Percentiles rank a stretch among this genome's conserved stretches.
Conservation (phyloP, 1,284 basidiomycete genomes). For the Cutaneotrichosporon mucoides region DNA sequence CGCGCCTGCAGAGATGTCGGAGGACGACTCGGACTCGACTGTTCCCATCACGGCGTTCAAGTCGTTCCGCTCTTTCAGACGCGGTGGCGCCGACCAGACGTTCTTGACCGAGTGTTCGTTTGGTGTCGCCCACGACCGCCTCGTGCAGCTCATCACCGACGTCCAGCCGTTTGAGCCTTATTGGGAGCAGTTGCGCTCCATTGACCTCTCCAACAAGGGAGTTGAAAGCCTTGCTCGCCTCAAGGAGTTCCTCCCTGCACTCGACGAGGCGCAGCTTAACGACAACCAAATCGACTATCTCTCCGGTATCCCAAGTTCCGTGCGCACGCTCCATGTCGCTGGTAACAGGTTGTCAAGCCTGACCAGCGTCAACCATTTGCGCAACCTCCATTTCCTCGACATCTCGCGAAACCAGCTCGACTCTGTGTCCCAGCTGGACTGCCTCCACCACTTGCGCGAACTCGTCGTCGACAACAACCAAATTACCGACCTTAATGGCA, state of each 20-base stretch:
- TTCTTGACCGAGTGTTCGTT: constrained; percentile 93
- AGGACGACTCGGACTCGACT: constrained; percentile 16
- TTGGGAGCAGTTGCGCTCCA: constrained; percentile 75
- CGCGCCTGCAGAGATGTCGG: background rate
- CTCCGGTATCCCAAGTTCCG: constrained; percentile 71
- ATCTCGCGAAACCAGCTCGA: constrained; percentile 87
- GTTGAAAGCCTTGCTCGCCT: constrained; percentile 85
- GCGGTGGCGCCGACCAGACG: constrained; percentile 59
- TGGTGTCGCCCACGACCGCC: constrained; percentile 79
- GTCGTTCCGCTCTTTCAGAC: constrained; percentile 23
- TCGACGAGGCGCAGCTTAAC: constrained; percentile 75
- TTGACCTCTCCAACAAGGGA: constrained; percentile 74
- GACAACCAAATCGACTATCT: constrained; percentile 78
- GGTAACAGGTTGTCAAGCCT: constrained; percentile 79
- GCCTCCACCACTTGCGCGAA: constrained; percentile 79
- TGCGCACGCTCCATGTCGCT: constrained; percentile 75
- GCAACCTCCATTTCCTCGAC: constrained; percentile 82
- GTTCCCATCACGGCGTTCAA: constrained; percentile 17
- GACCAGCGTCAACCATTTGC: constrained; percentile 83
- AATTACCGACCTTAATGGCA: constrained; percentile 70
- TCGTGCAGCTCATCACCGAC: constrained; percentile 90
- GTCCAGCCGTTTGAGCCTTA: constrained; percentile 90
- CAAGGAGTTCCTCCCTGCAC: constrained; percentile 85
- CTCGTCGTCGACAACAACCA: constrained; percentile 81
- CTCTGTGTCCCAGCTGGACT: constrained; percentile 74